Base-by-base conservation (phyloP, 768 basidiomycete genomes). In the Mycena galericulata region DNA sequence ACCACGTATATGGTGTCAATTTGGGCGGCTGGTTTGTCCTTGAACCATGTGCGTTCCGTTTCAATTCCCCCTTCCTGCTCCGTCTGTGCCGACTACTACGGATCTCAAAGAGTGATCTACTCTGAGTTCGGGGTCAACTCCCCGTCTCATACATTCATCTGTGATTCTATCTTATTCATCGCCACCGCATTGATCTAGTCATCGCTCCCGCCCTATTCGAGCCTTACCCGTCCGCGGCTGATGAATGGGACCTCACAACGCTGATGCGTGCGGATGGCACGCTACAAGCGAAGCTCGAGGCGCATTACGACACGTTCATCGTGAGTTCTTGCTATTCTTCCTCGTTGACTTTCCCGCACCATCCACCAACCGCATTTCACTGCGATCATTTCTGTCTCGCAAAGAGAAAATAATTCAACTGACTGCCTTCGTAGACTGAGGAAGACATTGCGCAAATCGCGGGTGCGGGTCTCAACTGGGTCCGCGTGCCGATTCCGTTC, bases 201-300 rank as follows among this genome's bases (percentile, higher is more conserved):
- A 94, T 94, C 76, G 77, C 86, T 4, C 93, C 93, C 6, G 83
- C 86, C 3, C 80, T 92, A 36, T 93, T 83, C 82, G 87, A 93
- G 73, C 87, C 88, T 71, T 93, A 92, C 76, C 81, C 87, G 12
- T 79, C 81, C 24, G 83, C 89, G 4, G 80, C 85, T 14, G 93
- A 95, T 74, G 93, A 95, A 79, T 94, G 91, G 90, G 89, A 88
- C 20, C 84, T 95, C 68, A 89, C 87, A 63, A 79, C 82, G 50
- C 83, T 89, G 43, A 89, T 96, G 88, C 80, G 84, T 15, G 84
- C 83, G 11, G 92, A 92, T 53, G 89, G 90, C 3, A 80, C 91
- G 46, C 77, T 81, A 69, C 87, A 88, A 77, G 30, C 47, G 14
- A 62, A 14, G 30, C 82, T 97, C 68, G 90, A 91, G 75, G 81